These are phyloP conservation scores for Nicotiana otophora DNA, from an alignment of 257 asterid genomes.

Conservation along the genomic window DNA sequence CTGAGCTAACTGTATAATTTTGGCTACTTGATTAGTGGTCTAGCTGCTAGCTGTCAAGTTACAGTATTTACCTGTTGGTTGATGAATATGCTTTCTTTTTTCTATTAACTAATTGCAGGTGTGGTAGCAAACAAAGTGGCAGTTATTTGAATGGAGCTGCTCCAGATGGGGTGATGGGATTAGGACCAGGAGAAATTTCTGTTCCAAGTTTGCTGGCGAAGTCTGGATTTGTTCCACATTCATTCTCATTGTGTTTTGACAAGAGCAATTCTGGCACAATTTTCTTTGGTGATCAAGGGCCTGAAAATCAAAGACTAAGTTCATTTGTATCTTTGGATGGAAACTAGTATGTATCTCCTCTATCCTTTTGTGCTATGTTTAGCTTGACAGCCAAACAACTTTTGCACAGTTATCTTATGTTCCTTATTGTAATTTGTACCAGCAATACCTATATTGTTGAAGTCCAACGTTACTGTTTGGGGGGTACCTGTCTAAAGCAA, in stretches of 20 bases:
- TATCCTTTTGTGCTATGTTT: constrained; percentile 2
- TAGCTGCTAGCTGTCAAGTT: not conserved
- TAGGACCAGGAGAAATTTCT: constrained; percentile 78
- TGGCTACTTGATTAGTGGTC: not conserved
- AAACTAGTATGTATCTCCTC: constrained; percentile 31
- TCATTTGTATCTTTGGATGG: constrained; percentile 41
- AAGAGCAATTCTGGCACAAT: constrained; percentile 65
- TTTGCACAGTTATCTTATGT: not conserved
- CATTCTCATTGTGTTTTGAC: constrained; percentile 76
- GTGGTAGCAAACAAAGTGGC: constrained; percentile 85
- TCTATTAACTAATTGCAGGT: constrained; percentile 33
- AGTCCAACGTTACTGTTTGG: constrained; percentile 57
- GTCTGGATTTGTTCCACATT: constrained; percentile 61
- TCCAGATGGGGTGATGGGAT: constrained; percentile 80
- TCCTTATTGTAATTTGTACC: constrained; percentile 14
- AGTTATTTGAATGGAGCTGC: constrained; percentile 64
- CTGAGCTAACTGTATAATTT: not conserved
- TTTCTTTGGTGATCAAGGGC: constrained; percentile 77
- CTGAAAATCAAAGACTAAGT: constrained; percentile 49
- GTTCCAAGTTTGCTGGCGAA: constrained; percentile 72
- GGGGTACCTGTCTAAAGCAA: constrained; percentile 43
- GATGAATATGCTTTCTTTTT: not conserved
- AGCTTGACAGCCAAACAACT: not conserved
- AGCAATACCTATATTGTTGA: constrained; percentile 46
- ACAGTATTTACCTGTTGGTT: not conserved